These are phyloP conservation scores for Chytridium lagenaria DNA, from an alignment of 371 early-diverging fungal species.

Conservation along the genomic window DNA sequence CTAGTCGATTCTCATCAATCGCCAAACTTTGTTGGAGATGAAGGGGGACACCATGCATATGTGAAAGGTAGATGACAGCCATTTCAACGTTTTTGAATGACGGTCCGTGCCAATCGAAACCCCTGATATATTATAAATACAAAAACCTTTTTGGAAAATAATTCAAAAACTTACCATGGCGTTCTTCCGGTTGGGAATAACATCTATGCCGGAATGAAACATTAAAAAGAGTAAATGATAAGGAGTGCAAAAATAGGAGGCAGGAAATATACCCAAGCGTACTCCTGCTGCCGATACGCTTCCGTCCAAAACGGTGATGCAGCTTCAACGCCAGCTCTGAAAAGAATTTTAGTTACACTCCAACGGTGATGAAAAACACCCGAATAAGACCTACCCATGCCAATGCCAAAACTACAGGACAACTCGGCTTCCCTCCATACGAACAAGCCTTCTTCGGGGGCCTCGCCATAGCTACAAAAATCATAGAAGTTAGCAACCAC, in stretches of 20 bases:
- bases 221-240: not conserved
- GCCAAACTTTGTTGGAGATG: conserved; percentile 14
- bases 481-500: conserved; percentile 25
- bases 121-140: conserved; percentile 33
- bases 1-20: conserved; percentile 37
- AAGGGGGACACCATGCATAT: conserved; percentile 48
- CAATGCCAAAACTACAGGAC: conserved; percentile 70
- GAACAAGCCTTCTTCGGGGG: conserved; percentile 56
- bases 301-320: conserved; percentile 60
- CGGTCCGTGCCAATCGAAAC: conserved; percentile 60
- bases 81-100: conserved; percentile 47
- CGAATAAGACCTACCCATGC: conserved; percentile 58
- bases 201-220: conserved; percentile 22
- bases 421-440: conserved; percentile 31
- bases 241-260: not conserved
- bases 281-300: conserved; percentile 57
- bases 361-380: conserved; percentile 3
- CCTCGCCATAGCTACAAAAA: conserved; percentile 51
- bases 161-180: conserved; percentile 57
- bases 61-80: conserved; percentile 42
- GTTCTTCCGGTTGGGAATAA: conserved; percentile 72
- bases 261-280: conserved; percentile 59
- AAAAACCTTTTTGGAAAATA: not conserved
- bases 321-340: conserved; percentile 64
- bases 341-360: conserved; percentile 1